These are phyloP conservation scores for Kondoa subrosea DNA, from an alignment of 768 basidiomycete genomes.

Conservation along the genomic window DNA sequence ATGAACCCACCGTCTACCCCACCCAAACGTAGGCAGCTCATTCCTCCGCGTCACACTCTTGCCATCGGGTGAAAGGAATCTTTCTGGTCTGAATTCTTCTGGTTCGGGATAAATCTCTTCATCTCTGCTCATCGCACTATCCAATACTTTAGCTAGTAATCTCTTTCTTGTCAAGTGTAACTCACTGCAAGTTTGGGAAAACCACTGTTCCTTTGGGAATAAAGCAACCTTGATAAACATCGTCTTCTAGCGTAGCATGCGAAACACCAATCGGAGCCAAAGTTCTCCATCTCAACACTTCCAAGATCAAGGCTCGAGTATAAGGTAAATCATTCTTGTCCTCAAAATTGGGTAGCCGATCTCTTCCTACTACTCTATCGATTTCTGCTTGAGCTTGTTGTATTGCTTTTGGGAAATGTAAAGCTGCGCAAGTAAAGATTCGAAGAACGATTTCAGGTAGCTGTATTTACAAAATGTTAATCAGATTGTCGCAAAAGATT, in stretches of 20 bases:
- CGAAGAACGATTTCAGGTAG: conserved; percentile 4
- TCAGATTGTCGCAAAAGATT: background rate
- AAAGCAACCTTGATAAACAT: conserved; percentile 7
- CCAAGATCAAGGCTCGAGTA: conserved; percentile 20
- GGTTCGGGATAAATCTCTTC: conserved; percentile 21
- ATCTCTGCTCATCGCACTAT: conserved; percentile 14
- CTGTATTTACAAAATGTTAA: background rate
- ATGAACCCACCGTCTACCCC: conserved; percentile 6
- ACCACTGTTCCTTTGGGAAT: conserved; percentile 11
- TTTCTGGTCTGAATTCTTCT: conserved; percentile 21
- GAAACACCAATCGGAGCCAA: conserved; percentile 14
- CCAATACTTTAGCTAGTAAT: background rate
- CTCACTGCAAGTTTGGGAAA: conserved; percentile 13
- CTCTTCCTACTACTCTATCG: conserved; percentile 23
- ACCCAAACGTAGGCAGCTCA: conserved; percentile 18
- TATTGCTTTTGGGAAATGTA: conserved; percentile 5
- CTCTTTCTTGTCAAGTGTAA: background rate
- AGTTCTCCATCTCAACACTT: conserved; percentile 23
- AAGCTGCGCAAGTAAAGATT: conserved; percentile 16
- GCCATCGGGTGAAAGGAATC: conserved; percentile 16
- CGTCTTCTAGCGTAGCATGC: background rate
- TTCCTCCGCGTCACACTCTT: conserved; percentile 10
- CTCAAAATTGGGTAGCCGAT: conserved; percentile 23
- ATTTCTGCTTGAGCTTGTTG: conserved; percentile 23
- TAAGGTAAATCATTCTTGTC: conserved; percentile 23